Conservation (phyloP, 768 basidiomycete species). For the Termitomyces sp. region DNA sequence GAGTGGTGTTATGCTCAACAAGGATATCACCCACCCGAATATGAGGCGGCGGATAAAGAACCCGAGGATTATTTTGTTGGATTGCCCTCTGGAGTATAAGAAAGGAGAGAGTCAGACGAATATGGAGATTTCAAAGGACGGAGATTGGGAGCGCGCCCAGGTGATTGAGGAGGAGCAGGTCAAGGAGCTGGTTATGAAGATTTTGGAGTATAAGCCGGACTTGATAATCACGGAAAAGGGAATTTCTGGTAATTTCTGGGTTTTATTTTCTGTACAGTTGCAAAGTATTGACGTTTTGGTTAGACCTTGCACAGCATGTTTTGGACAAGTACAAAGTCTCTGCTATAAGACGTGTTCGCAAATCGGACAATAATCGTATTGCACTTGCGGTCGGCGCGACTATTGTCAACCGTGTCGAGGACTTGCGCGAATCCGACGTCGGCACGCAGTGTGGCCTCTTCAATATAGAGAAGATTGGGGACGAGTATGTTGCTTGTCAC, state of each 20-base stretch:
- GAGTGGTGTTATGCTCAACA: constrained; percentile 94
- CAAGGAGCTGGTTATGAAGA: constrained; percentile 74
- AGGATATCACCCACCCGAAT: constrained; percentile 96
- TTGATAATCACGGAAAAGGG: constrained; percentile 97
- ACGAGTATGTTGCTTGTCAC: constrained; percentile 55
- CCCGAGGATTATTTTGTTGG: constrained; percentile 84
- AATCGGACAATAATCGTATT: constrained; percentile 98
- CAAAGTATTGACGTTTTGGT: not conserved
- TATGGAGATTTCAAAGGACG: constrained; percentile 94
- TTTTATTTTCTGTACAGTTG: not conserved
- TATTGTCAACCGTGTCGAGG: constrained; percentile 95
- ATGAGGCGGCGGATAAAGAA: constrained; percentile 91
- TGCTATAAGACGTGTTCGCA: constrained; percentile 95
- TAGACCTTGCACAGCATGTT: constrained; percentile 91
- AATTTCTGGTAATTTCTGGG: constrained; percentile 67
- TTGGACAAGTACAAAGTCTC: constrained; percentile 84
- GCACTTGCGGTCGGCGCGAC: constrained; percentile 94
- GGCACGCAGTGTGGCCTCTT: constrained; percentile 96
- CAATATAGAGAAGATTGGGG: constrained; percentile 94
- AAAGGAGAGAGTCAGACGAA: constrained; percentile 99
- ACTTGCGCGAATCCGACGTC: constrained; percentile 86
- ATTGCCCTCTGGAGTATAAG: constrained; percentile 98
- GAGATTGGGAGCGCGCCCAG: constrained; percentile 88
- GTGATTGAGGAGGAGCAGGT: constrained; percentile 98
- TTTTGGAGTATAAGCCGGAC: constrained; percentile 94